Percentiles rank a stretch among this genome's conserved stretches.
phyloP scores from a whole-genome alignment of 805 yeast species.

The Kodamaea jinghongensis region DNA sequence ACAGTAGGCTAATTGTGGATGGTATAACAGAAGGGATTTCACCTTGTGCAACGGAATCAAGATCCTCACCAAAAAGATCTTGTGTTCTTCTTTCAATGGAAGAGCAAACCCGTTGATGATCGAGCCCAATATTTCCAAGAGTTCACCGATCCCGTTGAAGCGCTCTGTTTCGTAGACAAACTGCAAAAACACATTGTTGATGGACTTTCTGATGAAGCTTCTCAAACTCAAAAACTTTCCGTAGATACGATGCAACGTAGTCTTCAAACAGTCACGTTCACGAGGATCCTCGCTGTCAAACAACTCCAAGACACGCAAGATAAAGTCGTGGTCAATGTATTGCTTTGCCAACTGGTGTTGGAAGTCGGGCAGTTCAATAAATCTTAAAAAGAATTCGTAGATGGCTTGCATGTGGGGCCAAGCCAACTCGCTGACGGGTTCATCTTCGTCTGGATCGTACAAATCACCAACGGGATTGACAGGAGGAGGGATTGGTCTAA shows the following conservation, averaged over 20 bases:
- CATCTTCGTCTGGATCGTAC: constrained; percentile 98
- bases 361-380: constrained; percentile 92
- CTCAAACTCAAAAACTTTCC: constrained; percentile 90
- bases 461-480: constrained; percentile 96
- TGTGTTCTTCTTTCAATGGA: constrained; percentile 96
- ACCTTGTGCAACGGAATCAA: constrained; percentile 91
- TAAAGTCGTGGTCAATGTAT: constrained; percentile 88
- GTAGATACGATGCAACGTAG: constrained; percentile 92
- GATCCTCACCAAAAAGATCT: constrained; percentile 80
- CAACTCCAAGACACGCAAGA: constrained; percentile 74
- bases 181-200: constrained; percentile 87
- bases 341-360: constrained; percentile 91
- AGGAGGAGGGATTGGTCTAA: constrained; percentile 97
- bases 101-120: constrained; percentile 97
- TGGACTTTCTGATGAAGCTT: constrained; percentile 86
- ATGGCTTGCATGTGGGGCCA: constrained; percentile 99
- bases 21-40: constrained; percentile 82
- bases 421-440: constrained; percentile 91
- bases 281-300: constrained; percentile 96
- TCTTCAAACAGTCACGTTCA: constrained; percentile 92
- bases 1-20: constrained; percentile 96
- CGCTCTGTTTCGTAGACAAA: constrained; percentile 94
- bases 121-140: constrained; percentile 91
- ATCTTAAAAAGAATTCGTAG: constrained; percentile 88
- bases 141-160: constrained; percentile 93